These are phyloP conservation scores for Prosopis cineraria DNA, from an alignment of 306 rosid species.

Conservation along the genomic window DNA sequence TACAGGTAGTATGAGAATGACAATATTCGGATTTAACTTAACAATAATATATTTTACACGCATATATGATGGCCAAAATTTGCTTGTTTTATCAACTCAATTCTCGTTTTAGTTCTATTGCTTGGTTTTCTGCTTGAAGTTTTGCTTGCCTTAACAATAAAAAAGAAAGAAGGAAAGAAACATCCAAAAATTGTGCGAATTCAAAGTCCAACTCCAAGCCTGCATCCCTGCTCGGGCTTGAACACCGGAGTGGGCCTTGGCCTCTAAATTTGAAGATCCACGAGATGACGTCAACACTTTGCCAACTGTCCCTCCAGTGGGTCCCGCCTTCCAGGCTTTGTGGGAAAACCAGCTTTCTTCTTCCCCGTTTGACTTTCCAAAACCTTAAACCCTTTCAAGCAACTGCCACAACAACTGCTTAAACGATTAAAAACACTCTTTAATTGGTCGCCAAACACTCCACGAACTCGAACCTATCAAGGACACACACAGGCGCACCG, in stretches of 20 bases:
- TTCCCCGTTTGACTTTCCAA: not conserved
- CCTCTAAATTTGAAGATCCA: not conserved
- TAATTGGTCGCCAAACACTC: not conserved
- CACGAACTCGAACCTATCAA: not conserved
- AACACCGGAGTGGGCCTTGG: not conserved
- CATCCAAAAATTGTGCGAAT: too few species aligned
- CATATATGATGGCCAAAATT: too few species aligned
- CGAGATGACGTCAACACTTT: too few species aligned
- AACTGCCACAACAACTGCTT: not conserved
- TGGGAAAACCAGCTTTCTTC: not conserved
- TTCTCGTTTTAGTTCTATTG: too few species aligned
- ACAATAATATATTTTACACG: too few species aligned
- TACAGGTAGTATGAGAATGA: too few species aligned
- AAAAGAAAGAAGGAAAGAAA: too few species aligned
- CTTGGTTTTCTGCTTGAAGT: too few species aligned
- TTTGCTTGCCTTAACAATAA: too few species aligned
- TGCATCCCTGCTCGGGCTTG: not conserved
- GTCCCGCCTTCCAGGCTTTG: not conserved
- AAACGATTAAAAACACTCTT: not conserved
- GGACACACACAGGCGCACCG: not conserved
- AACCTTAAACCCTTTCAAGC: not conserved
- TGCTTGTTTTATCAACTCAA: too few species aligned
- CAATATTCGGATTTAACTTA: too few species aligned
- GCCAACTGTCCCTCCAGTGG: not conserved
- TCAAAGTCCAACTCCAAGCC: too few species aligned